These are phyloP conservation scores for Coemansia sp. DNA, from an alignment of 192 early-diverging fungal genomes.

Conservation along the genomic window DNA sequence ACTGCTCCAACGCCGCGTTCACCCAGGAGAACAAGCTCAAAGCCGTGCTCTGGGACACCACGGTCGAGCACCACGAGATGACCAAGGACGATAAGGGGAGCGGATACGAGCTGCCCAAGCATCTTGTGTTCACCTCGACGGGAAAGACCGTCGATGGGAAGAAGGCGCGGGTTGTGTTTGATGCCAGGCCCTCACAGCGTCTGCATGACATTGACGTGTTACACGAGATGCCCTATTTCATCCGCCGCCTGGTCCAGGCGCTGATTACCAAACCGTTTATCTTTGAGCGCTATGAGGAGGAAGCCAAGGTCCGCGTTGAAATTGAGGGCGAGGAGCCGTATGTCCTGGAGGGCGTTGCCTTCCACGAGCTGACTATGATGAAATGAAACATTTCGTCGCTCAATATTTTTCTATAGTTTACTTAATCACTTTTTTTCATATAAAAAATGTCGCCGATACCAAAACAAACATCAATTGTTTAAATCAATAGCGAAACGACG, in stretches of 20 bases:
- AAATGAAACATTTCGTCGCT: constrained; percentile 7
- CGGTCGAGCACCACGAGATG: constrained; percentile 59
- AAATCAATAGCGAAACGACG: no score
- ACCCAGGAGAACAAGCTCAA: constrained; percentile 64
- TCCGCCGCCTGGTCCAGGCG: constrained; percentile 89
- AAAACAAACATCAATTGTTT: no score
- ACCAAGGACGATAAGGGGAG: constrained; percentile 70
- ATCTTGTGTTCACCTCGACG: constrained; percentile 69
- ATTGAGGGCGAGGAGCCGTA: constrained; percentile 64
- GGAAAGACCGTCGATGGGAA: constrained; percentile 76
- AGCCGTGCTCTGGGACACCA: constrained; percentile 77
- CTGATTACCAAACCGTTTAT: constrained; percentile 91
- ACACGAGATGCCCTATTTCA: constrained; percentile 83
- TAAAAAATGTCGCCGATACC: no score
- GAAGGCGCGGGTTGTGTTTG: constrained; percentile 62
- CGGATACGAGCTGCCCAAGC: constrained; percentile 79
- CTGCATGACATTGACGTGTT: constrained; percentile 88
- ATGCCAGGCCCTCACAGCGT: constrained; percentile 59
- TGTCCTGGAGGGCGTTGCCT: constrained; percentile 64
- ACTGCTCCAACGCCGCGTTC: constrained; percentile 71
- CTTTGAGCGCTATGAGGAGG: constrained; percentile 86
- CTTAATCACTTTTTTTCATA: no score
- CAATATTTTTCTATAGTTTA: background rate
- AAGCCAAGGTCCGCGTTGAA: constrained; percentile 64
- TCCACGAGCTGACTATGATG: constrained; percentile 81